Percentiles rank a stretch among this genome's conserved stretches.
Evolutionary conservation across 257 asterid species (phyloP).

Genomic region (Lavandula angustifolia): DNA sequence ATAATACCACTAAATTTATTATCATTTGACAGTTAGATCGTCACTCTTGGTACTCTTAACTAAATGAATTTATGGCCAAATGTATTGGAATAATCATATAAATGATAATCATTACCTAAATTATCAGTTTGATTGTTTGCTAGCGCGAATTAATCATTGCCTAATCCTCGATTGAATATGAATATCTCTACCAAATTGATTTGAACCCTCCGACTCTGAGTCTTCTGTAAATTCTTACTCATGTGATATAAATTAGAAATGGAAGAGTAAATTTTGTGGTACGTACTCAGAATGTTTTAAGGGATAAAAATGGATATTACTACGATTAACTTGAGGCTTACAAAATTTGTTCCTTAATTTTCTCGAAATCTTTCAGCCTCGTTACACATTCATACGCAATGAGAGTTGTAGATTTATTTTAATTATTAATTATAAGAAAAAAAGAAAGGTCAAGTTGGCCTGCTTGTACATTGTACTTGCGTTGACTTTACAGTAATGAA

Average conservation of each 20-base stretch:
- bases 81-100: too few species aligned
- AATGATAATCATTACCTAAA: background rate
- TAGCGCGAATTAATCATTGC: conserved; percentile 10
- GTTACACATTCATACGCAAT: conserved; percentile 11
- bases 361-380: conserved; percentile 14
- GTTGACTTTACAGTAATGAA: conserved; percentile 28
- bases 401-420: conserved; percentile 10
- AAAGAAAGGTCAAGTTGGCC: conserved; percentile 25
- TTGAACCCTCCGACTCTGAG: background rate
- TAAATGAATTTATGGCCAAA: too few species aligned
- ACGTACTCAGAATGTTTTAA: too few species aligned
- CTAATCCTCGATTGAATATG: background rate
- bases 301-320: too few species aligned
- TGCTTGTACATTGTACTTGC: conserved; percentile 25
- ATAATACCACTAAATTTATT: too few species aligned
- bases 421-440: background rate
- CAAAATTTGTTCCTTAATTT: conserved; percentile 21
- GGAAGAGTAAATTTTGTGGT: too few species aligned
- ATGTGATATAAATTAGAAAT: too few species aligned
- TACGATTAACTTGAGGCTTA: background rate
- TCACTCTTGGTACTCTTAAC: too few species aligned
- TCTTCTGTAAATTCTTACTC: background rate
- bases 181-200: background rate
- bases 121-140: background rate
- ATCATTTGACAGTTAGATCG: too few species aligned